Conservation (phyloP, 2,329 filamentous ascomycete genomes). For the Aspergillus fumigatiaffinis region DNA sequence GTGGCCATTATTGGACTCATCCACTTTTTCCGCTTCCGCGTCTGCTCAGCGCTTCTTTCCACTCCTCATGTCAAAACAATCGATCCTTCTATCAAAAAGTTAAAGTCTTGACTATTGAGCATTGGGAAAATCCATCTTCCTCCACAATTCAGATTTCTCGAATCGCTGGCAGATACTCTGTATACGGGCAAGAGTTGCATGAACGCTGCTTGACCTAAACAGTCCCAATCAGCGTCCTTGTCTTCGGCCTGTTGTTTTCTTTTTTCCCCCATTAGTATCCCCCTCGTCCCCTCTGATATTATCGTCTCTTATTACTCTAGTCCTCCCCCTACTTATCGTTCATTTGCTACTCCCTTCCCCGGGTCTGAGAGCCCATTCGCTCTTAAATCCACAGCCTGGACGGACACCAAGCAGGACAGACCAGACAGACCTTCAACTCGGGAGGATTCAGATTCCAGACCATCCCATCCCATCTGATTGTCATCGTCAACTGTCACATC, state of each 20-base stretch:
- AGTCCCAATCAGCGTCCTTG: neutral
- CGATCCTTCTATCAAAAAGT: neutral
- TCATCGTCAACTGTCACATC: constrained; percentile 6
- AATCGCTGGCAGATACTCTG: neutral
- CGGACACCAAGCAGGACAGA: neutral
- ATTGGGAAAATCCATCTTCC: too few relatives aligned
- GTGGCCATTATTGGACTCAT: neutral
- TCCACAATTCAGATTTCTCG: neutral
- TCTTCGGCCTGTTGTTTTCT: neutral
- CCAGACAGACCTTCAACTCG: neutral
- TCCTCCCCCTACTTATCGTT: neutral
- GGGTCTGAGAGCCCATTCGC: neutral
- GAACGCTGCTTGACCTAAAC: neutral
- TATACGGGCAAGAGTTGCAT: neutral
- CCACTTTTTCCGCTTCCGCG: neutral
- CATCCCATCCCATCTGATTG: constrained; percentile 6
- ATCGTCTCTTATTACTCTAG: neutral
- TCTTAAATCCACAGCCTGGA: neutral
- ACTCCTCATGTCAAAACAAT: neutral
- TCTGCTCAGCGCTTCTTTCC: neutral
- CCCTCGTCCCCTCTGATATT: neutral
- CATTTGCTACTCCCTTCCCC: neutral
- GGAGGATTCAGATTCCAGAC: constrained; percentile 1
- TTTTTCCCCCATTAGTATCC: neutral
- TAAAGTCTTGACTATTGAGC: neutral